Percentiles rank a stretch among this genome's conserved stretches.
phyloP scores from a whole-genome alignment of 768 basidiomycete genomes.

The Stropharia rugosoannulata region DNA sequence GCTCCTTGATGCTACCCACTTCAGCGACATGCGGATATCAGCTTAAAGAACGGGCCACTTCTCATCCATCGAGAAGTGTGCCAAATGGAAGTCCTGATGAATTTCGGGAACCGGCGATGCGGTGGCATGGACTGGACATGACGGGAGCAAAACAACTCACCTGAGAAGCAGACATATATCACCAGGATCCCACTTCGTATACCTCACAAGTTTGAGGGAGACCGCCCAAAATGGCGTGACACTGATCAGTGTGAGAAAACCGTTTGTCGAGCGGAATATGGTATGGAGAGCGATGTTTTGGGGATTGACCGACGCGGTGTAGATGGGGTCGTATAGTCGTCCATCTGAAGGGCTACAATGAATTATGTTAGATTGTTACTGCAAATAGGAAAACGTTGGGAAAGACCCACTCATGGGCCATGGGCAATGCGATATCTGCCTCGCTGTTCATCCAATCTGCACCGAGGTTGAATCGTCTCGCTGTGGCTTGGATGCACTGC shows the following conservation, averaged over 20 bases:
- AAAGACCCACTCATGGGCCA: constrained; percentile 56
- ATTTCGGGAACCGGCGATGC: too few relatives aligned
- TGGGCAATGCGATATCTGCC: constrained; percentile 69
- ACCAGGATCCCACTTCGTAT: constrained; percentile 56
- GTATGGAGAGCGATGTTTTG: constrained; percentile 56
- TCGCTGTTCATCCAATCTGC: constrained; percentile 80
- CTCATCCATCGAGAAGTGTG: too few relatives aligned
- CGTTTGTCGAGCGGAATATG: constrained; percentile 54
- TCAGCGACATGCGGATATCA: too few relatives aligned
- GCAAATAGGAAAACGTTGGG: background rate
- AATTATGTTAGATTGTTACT: background rate
- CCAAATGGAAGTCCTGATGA: background rate
- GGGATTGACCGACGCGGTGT: constrained; percentile 45
- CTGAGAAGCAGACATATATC: constrained; percentile 71
- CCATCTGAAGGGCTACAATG: constrained; percentile 20
- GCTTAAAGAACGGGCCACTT: too few relatives aligned
- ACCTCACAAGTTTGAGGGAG: constrained; percentile 71
- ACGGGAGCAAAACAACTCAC: constrained; percentile 31
- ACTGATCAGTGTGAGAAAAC: constrained; percentile 49
- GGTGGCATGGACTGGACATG: too few relatives aligned
- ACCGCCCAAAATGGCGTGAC: constrained; percentile 74
- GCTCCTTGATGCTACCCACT: too few relatives aligned
- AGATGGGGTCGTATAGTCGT: constrained; percentile 58
- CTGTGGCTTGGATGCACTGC: constrained; percentile 56
- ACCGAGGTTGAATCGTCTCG: constrained; percentile 47